Conservation (phyloP, 176 grass and related monocot genomes). For the Musa troglodytarum region DNA sequence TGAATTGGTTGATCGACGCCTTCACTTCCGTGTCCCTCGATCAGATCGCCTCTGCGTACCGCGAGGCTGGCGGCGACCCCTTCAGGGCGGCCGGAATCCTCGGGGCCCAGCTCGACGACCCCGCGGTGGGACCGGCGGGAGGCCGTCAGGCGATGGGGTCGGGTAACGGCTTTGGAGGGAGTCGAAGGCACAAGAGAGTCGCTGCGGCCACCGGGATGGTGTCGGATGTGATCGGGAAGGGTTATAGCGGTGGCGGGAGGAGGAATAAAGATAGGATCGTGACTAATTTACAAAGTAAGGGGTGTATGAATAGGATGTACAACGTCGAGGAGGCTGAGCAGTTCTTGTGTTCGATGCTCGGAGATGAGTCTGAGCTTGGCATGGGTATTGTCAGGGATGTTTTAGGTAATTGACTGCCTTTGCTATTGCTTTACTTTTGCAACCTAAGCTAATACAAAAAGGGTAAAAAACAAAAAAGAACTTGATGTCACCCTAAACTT, state of each 20-base stretch:
- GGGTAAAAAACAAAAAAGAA: too few species aligned
- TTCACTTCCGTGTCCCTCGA: conserved; percentile 54
- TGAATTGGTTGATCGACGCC: conserved; percentile 53
- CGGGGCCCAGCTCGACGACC: conserved; percentile 26
- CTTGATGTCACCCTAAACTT: too few species aligned
- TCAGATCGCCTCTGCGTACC: conserved; percentile 59
- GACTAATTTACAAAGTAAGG: conserved; percentile 8
- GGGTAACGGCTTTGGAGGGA: conserved; percentile 21
- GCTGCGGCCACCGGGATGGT: conserved; percentile 58
- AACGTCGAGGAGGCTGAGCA: conserved; percentile 52
- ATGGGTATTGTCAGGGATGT: conserved; percentile 75
- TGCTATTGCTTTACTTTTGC: neutral
- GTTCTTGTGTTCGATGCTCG: conserved; percentile 72
- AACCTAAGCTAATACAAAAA: neutral
- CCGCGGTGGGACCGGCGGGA: neutral
- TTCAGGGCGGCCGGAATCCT: conserved; percentile 66
- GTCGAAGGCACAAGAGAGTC: conserved; percentile 26
- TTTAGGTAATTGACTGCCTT: conserved; percentile 31
- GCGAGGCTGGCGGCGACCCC: conserved; percentile 45
- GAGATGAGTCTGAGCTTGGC: conserved; percentile 42
- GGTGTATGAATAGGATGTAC: neutral
- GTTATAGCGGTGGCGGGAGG: conserved; percentile 17
- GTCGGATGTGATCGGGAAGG: conserved; percentile 67
- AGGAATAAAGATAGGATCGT: conserved; percentile 4
- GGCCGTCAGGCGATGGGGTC: neutral